A percentile compares a stretch with the other conserved stretches of the same genome.
Conservation (phyloP, 768 basidiomycete species). For the Lentinus brumalis region DNA sequence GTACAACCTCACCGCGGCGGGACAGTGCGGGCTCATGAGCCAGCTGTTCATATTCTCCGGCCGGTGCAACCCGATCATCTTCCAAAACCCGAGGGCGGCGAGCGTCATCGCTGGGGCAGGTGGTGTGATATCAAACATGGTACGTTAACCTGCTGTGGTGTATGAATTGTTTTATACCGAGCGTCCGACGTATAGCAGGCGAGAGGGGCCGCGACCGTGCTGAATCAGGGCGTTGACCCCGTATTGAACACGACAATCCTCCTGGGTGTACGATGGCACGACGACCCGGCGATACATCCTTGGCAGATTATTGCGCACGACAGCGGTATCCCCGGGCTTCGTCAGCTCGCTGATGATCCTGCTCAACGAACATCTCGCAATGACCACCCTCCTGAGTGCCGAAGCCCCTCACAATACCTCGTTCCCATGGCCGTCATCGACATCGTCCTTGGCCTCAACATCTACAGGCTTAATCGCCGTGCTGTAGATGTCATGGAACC, state of each 20-base stretch:
- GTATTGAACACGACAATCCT: slow-evolving; percentile 35
- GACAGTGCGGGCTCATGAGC: slow-evolving; percentile 32
- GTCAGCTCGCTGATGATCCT: slow-evolving; percentile 35
- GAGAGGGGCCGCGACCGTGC: slow-evolving; percentile 40
- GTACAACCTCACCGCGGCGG: slow-evolving; percentile 37
- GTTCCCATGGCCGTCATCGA: slow-evolving; percentile 8
- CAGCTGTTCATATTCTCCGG: slow-evolving; percentile 38
- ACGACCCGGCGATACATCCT: slow-evolving; percentile 31
- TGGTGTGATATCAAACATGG: slow-evolving; percentile 50
- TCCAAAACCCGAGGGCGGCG: slow-evolving; percentile 22
- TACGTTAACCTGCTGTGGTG: slow-evolving; percentile 5
- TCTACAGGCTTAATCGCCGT: too few relatives aligned
- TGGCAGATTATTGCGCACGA: slow-evolving; percentile 37
- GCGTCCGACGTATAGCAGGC: slow-evolving; percentile 28
- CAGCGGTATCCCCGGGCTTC: slow-evolving; percentile 38
- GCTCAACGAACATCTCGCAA: slow-evolving; percentile 38
- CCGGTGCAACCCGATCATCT: slow-evolving; percentile 35
- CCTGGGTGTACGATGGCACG: slow-evolving; percentile 31
- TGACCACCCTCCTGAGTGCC: slow-evolving; percentile 30
- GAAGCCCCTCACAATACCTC: slow-evolving; percentile 5
- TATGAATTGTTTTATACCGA: background rate
- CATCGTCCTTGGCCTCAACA: slow-evolving; percentile 12
- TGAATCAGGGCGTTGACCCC: slow-evolving; percentile 37
- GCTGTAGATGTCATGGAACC: too few relatives aligned
- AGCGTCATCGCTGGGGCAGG: slow-evolving; percentile 40